Percentiles rank a stretch among this genome's conserved stretches.
Evolutionary conservation across 176 grass and related monocot genomes (phyloP).

Genomic region (Ensete glaucum): DNA sequence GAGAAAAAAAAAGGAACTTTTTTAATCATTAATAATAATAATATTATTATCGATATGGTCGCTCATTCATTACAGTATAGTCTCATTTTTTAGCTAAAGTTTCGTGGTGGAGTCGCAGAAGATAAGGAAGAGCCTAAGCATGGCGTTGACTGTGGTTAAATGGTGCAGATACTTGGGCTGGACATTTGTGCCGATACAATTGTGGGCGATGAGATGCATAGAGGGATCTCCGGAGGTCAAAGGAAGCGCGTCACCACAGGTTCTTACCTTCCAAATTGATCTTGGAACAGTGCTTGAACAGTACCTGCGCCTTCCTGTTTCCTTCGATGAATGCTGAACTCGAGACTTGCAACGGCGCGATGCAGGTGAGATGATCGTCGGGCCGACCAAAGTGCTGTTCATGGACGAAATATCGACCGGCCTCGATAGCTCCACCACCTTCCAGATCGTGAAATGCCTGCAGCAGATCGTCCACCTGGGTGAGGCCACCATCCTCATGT

Average conservation of each 20-base stretch:
- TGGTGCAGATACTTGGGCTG: constrained; percentile 81
- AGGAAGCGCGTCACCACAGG: constrained; percentile 98
- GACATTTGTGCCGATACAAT: constrained; percentile 97
- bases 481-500: constrained; percentile 92
- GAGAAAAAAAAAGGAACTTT: too few species aligned
- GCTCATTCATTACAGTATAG: too few species aligned
- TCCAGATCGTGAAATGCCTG: constrained; percentile 91
- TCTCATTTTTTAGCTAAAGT: neutral
- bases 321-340: too few species aligned
- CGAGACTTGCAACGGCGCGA: too few species aligned
- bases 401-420: constrained; percentile 99
- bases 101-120: neutral
- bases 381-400: constrained; percentile 87
- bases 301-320: too few species aligned
- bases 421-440: constrained; percentile 90
- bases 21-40: too few species aligned
- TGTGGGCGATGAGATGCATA: constrained; percentile 89
- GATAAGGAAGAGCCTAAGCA: neutral
- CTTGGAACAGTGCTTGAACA: too few species aligned
- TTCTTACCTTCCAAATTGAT: neutral
- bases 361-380: constrained; percentile 94
- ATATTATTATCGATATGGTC: too few species aligned
- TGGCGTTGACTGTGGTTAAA: neutral
- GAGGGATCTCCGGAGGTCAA: constrained; percentile 91
- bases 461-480: constrained; percentile 91